phyloP scores from a whole-genome alignment of 768 basidiomycete genomes.

The Lactarius evosmus region DNA sequence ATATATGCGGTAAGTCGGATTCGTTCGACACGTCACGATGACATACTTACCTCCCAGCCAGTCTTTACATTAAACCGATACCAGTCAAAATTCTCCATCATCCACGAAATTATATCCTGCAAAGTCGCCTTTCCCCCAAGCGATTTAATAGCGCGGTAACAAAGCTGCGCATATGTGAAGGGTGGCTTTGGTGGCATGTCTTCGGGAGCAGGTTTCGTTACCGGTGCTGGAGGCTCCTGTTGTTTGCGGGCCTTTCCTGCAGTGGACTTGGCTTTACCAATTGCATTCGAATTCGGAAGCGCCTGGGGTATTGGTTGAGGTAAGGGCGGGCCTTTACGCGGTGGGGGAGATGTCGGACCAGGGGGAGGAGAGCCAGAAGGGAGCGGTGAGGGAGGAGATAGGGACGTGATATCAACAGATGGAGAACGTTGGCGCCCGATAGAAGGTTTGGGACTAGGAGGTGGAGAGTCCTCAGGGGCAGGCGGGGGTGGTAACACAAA shows the following conservation, averaged over 20 bases:
- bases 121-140: slow-evolving; percentile 84
- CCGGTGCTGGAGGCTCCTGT: slow-evolving; percentile 35
- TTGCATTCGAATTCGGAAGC: slow-evolving; percentile 62
- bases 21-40: slow-evolving; percentile 11
- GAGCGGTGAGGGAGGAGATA: slow-evolving; percentile 78
- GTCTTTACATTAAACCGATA: slow-evolving; percentile 78
- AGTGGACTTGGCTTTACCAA: slow-evolving; percentile 32
- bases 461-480: slow-evolving; percentile 74
- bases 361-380: slow-evolving; percentile 75
- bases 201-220: slow-evolving; percentile 53
- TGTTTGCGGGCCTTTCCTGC: slow-evolving; percentile 21
- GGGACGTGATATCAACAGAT: slow-evolving; percentile 67
- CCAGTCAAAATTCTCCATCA: slow-evolving; percentile 84
- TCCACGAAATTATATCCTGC: slow-evolving; percentile 91
- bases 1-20: slow-evolving; percentile 1
- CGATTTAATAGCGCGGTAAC: slow-evolving; percentile 82
- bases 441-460: slow-evolving; percentile 74
- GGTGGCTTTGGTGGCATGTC: slow-evolving; percentile 87
- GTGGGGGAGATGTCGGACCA: slow-evolving; percentile 41
- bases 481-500: slow-evolving; percentile 92
- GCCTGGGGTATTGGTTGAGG: slow-evolving; percentile 44
- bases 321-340: slow-evolving; percentile 46
- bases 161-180: slow-evolving; percentile 88
- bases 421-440: slow-evolving; percentile 63
- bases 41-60: slow-evolving; percentile 80